Conservation (phyloP, 495 filamentous ascomycete species). For the Lepraria neglecta region DNA sequence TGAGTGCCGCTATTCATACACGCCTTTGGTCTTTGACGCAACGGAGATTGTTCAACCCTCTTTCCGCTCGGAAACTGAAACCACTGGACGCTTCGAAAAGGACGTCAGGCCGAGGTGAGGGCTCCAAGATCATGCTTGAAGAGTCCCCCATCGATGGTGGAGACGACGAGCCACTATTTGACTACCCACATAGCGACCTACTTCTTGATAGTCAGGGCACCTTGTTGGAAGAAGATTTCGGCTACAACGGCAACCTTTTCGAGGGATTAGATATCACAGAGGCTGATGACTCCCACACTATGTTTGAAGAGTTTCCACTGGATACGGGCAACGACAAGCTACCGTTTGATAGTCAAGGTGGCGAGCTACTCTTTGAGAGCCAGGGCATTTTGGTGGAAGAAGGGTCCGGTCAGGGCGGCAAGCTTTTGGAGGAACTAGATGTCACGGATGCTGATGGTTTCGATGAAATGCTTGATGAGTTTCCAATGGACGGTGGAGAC, state of each 20-base stretch:
- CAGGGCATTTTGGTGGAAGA: slow-evolving; percentile 3
- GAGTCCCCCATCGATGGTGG: neutral
- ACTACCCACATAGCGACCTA: neutral
- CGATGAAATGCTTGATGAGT: neutral
- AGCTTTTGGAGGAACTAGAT: neutral
- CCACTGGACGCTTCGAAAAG: neutral
- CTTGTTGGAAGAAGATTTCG: neutral
- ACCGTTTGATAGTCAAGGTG: neutral
- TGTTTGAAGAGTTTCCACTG: neutral
- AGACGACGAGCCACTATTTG: neutral
- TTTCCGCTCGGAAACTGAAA: neutral
- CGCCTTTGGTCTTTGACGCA: slow-evolving; percentile 14
- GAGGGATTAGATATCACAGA: neutral
- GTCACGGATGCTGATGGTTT: neutral
- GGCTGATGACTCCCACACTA: neutral
- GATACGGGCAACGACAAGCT: too few relatives aligned
- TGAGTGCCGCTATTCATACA: neutral
- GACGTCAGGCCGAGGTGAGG: too few relatives aligned
- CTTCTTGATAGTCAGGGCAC: neutral
- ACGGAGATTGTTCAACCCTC: neutral
- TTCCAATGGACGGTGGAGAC: neutral
- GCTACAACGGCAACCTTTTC: too few relatives aligned
- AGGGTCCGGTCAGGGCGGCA: neutral
- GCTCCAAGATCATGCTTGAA: slow-evolving; percentile 9
- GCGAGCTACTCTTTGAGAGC: neutral